Conservation (phyloP, 805 yeast genomes). For the Candida morakotiae region DNA sequence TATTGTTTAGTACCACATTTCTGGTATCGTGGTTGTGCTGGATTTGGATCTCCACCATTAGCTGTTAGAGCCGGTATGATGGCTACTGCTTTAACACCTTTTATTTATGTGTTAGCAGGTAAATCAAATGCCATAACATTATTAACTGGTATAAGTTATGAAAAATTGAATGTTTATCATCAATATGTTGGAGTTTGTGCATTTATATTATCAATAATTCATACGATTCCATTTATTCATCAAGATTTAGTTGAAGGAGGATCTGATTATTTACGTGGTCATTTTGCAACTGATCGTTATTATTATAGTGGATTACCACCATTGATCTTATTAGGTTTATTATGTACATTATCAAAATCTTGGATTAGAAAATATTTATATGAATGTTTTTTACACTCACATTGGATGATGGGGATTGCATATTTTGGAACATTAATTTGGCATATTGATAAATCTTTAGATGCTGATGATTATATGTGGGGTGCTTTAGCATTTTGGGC, state of each 20-base stretch:
- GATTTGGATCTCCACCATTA: constrained; percentile 58
- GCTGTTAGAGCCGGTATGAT: constrained; percentile 51
- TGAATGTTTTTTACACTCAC: constrained; percentile 48
- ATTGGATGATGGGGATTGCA: constrained; percentile 51
- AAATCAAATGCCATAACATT: constrained; percentile 47
- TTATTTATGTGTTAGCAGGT: constrained; percentile 47
- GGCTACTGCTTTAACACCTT: constrained; percentile 49
- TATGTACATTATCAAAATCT: constrained; percentile 42
- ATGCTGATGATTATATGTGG: constrained; percentile 41
- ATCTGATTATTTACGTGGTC: constrained; percentile 12
- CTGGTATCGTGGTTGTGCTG: constrained; percentile 48
- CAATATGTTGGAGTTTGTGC: constrained; percentile 43
- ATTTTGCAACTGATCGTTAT: constrained; percentile 16
- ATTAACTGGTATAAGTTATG: constrained; percentile 53
- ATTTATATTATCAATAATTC: constrained; percentile 43
- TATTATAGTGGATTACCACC: constrained; percentile 46
- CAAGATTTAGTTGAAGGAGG: constrained; percentile 51
- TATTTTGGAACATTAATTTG: constrained; percentile 43
- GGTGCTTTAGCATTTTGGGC: constrained; percentile 52
- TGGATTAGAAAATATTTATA: constrained; percentile 37
- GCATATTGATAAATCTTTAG: constrained; percentile 36
- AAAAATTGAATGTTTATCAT: constrained; percentile 49
- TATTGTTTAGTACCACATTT: constrained; percentile 45
- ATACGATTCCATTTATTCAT: constrained; percentile 46
- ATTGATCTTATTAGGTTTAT: constrained; percentile 37